A percentile compares a stretch with the other conserved stretches of the same genome.
Conservation (phyloP, 2,329 filamentous ascomycete species). For the Graphilbum sp. region DNA sequence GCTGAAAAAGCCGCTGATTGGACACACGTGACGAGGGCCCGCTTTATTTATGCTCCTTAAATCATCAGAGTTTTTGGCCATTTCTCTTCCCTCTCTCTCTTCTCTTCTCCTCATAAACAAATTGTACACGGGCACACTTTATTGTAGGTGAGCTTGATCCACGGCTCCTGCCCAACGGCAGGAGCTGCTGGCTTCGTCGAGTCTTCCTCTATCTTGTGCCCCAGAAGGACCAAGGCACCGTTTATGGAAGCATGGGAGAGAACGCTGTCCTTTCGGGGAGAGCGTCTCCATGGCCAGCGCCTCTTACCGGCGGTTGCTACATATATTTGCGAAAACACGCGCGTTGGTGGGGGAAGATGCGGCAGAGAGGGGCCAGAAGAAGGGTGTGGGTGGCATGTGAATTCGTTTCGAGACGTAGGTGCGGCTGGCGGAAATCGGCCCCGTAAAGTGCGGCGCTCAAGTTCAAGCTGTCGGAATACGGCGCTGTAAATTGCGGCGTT, state of each 20-base stretch:
- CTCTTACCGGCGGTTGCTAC: conserved; percentile 64
- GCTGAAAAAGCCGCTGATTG: conserved; percentile 8
- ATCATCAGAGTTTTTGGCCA: no score
- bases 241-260: conserved; percentile 57
- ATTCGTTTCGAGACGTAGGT: no score
- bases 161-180: conserved; percentile 18
- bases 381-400: no score
- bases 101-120: conserved; percentile 24
- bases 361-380: no score
- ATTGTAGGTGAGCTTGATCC: conserved; percentile 54
- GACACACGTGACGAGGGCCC: background rate
- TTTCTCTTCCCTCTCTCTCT: conserved; percentile 15
- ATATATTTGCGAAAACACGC: conserved; percentile 17
- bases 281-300: conserved; percentile 40
- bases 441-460: no score
- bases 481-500: no score
- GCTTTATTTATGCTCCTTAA: background rate
- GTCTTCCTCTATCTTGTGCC: conserved; percentile 60
- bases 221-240: conserved; percentile 48
- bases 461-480: no score
- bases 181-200: conserved; percentile 33
- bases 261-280: conserved; percentile 10
- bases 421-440: no score
- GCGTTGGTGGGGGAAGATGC: no score
- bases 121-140: conserved; percentile 55